Evolutionary conservation across 2,329 filamentous ascomycete genomes (phyloP), one percentile per base, ranked within the genome.

Genomic region (Sarocladium strictum): DNA sequence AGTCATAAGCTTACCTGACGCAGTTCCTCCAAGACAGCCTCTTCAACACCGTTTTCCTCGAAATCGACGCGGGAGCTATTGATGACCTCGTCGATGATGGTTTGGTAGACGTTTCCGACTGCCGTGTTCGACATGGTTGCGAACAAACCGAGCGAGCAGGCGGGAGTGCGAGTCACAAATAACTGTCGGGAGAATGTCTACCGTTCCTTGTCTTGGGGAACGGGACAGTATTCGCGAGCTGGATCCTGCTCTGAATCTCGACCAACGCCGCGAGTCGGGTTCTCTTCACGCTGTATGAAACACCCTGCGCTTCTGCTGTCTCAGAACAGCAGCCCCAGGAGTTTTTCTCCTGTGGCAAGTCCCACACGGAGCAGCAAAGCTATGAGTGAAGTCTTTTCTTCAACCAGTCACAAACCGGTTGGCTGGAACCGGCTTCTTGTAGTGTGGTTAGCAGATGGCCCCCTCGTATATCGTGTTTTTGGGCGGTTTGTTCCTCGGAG

Each of bases 41-140:
- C 87, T 64, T 96, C 90, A 60, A 97, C 87, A 64, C 94, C 94
- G 63, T 87, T 90, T 74, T 99, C 94, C 71, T 99, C 94, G 69
- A 99, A 97, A 73, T 97, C 94, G 66, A 93, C 89, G 66, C 89
- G 83, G 66, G 93, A 97, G 62, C 89, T 87, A 63, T 93, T 87
- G 72, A 97, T 90, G 68, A 99, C 91, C 74, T 94, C 90, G 59
- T 86, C 78, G 67, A 89, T 89, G 70, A 89, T 85, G 65, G 79
- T 76, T 71, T 85, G 78, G 72, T 97, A 99, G 66, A 97, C 86
- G 61, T 76, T 74, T 65, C 94, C 94, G 76, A 84, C 81, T 15
- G 73, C 72, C 47, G 69, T 64, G 69, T 84, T 84, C 56, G 81
- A 84, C 81, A 84, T 84, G 56, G 59, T 75, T 68, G 45, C 49